Evolutionary conservation across 2,329 filamentous ascomycete genomes (phyloP).

Genomic region (Aspergillus luchuensis): DNA sequence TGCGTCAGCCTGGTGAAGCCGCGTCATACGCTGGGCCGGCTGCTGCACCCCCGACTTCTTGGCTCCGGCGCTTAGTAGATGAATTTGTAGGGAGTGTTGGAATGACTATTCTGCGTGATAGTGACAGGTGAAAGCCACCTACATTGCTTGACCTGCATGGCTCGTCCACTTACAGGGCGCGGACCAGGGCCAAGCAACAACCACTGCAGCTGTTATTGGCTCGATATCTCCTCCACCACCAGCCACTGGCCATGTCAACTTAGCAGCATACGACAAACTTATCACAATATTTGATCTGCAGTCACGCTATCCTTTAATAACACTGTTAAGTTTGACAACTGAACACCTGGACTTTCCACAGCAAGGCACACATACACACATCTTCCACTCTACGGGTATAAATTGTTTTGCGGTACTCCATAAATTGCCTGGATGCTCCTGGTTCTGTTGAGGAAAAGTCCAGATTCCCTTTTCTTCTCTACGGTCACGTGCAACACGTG

Average conservation of each 20-base stretch:
- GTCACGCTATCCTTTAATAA: too few relatives aligned
- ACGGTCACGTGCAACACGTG: background rate
- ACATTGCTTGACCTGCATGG: background rate
- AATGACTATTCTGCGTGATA: background rate
- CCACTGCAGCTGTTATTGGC: background rate
- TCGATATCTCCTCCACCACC: background rate
- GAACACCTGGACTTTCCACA: too few relatives aligned
- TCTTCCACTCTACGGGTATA: too few relatives aligned
- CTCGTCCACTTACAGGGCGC: background rate
- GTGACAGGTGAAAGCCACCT: background rate
- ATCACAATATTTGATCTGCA: too few relatives aligned
- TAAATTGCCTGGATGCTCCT: too few relatives aligned
- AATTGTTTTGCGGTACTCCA: too few relatives aligned
- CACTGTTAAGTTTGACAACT: too few relatives aligned
- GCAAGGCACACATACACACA: too few relatives aligned
- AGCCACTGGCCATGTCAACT: too few relatives aligned
- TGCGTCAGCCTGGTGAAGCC: slow-evolving; percentile 9
- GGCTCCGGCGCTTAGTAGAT: slow-evolving; percentile 3
- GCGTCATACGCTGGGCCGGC: slow-evolving; percentile 3
- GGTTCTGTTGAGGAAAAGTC: background rate
- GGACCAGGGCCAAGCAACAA: background rate
- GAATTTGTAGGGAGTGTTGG: background rate
- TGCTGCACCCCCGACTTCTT: slow-evolving; percentile 8
- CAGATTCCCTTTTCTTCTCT: background rate
- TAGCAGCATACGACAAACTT: too few relatives aligned